Evolutionary conservation across 208 protist species (phyloP).

Genomic region (Jaenimonas drosophilae): DNA sequence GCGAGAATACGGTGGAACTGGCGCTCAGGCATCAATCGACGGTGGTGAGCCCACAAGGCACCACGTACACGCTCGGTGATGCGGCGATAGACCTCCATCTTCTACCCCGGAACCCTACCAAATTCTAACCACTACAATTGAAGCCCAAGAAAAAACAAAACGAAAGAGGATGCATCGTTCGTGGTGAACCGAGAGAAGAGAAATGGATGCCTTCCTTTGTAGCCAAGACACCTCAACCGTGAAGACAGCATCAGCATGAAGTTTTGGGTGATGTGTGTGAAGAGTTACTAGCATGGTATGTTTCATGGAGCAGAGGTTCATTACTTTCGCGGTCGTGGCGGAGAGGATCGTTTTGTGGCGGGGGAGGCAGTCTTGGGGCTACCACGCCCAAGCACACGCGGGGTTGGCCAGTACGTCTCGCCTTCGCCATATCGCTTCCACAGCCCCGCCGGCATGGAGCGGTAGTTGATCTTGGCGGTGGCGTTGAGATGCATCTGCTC

Average conservation of each 20-base stretch:
- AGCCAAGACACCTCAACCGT: too few relatives aligned
- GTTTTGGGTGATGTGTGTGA: neutral
- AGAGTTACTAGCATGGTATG: neutral
- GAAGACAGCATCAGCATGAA: neutral
- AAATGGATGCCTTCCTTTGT: too few relatives aligned
- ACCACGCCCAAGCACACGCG: constrained; percentile 51
- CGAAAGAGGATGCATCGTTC: too few relatives aligned
- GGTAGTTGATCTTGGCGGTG: constrained; percentile 82
- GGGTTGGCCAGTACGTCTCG: constrained; percentile 67
- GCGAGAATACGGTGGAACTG: constrained; percentile 89
- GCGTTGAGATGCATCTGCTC: constrained; percentile 87
- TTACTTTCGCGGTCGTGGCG: too few relatives aligned
- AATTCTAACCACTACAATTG: constrained; percentile 6
- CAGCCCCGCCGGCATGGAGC: constrained; percentile 79
- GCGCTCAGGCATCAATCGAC: constrained; percentile 83
- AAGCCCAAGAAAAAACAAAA: constrained; percentile 2
- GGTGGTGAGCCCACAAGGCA: constrained; percentile 87
- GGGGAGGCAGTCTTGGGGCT: neutral
- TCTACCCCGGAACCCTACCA: neutral
- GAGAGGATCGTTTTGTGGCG: neutral
- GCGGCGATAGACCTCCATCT: constrained; percentile 87
- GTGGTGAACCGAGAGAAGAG: too few relatives aligned
- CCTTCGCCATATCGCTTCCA: constrained; percentile 78
- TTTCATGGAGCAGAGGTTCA: neutral
- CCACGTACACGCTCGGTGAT: constrained; percentile 85